Conservation (phyloP, 2,329 filamentous ascomycete species). For the Xylariaceae sp. region DNA sequence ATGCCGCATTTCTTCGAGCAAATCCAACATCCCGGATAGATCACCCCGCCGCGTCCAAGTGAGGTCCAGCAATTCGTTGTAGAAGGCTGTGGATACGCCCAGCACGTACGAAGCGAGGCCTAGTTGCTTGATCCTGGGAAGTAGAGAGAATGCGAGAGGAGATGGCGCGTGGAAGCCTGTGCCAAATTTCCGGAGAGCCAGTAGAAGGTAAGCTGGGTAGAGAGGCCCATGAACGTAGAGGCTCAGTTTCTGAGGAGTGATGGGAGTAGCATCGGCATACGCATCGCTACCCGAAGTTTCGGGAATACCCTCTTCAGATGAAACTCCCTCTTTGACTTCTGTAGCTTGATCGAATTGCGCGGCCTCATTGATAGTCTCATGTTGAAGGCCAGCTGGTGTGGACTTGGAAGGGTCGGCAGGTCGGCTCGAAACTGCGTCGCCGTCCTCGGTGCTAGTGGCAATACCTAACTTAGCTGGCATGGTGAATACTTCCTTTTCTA, state of each 20-base stretch:
- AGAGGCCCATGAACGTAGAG: slow-evolving; percentile 59
- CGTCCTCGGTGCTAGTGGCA: slow-evolving; percentile 20
- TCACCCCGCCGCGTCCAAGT: slow-evolving; percentile 60
- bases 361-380: too few species aligned
- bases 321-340: neutral
- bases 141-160: slow-evolving; percentile 52
- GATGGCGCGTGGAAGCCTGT: slow-evolving; percentile 55
- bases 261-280: slow-evolving; percentile 2
- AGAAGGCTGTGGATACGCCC: slow-evolving; percentile 65
- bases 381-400: too few species aligned
- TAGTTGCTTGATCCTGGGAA: slow-evolving; percentile 64
- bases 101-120: slow-evolving; percentile 68
- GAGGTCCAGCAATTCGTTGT: slow-evolving; percentile 60
- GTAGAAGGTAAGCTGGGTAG: slow-evolving; percentile 58
- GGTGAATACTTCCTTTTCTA: slow-evolving; percentile 64
- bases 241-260: slow-evolving; percentile 27
- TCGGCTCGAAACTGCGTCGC: slow-evolving; percentile 1
- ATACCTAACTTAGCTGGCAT: slow-evolving; percentile 54
- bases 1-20: slow-evolving; percentile 63
- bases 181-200: slow-evolving; percentile 54
- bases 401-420: neutral
- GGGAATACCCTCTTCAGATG: neutral
- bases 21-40: slow-evolving; percentile 45
- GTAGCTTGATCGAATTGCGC: too few species aligned
- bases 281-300: slow-evolving; percentile 1